Conservation (phyloP, 1,284 basidiomycete genomes). For the Cutaneotrichosporon dermatis region DNA sequence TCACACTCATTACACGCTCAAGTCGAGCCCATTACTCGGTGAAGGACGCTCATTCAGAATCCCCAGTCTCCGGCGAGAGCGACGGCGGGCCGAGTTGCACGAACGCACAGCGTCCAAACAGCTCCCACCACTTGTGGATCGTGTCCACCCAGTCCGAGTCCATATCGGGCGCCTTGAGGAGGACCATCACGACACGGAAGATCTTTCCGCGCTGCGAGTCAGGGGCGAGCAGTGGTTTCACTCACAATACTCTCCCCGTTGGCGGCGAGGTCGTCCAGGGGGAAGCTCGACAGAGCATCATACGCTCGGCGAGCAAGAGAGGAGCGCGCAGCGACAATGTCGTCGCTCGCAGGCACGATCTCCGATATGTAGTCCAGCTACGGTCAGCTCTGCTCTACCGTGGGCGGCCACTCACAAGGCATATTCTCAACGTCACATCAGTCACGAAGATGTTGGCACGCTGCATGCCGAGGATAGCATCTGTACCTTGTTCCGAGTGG, state of each 20-base stretch:
- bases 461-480: slow-evolving; percentile 14
- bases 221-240: background rate
- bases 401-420: slow-evolving; percentile 3
- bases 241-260: slow-evolving; percentile 36
- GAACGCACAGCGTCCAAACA: slow-evolving; percentile 26
- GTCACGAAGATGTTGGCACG: slow-evolving; percentile 31
- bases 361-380: slow-evolving; percentile 26
- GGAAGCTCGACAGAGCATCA: slow-evolving; percentile 26
- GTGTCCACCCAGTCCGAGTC: slow-evolving; percentile 20
- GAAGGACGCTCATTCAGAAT: too few relatives aligned
- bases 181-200: slow-evolving; percentile 24
- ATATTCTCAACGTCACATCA: slow-evolving; percentile 23
- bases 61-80: too few relatives aligned
- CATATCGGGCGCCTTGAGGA: slow-evolving; percentile 19
- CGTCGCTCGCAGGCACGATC: slow-evolving; percentile 19
- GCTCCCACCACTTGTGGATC: slow-evolving; percentile 30
- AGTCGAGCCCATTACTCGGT: too few relatives aligned
- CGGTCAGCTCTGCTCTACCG: background rate
- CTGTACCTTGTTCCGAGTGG: background rate
- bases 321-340: slow-evolving; percentile 20
- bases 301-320: slow-evolving; percentile 24
- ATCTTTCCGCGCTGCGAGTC: slow-evolving; percentile 24
- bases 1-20: too few relatives aligned
- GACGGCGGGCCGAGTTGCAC: slow-evolving; percentile 25
- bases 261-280: slow-evolving; percentile 30